Base-by-base conservation (phyloP, 2,329 filamentous ascomycete species). In the Dactylellina parvicollis region DNA sequence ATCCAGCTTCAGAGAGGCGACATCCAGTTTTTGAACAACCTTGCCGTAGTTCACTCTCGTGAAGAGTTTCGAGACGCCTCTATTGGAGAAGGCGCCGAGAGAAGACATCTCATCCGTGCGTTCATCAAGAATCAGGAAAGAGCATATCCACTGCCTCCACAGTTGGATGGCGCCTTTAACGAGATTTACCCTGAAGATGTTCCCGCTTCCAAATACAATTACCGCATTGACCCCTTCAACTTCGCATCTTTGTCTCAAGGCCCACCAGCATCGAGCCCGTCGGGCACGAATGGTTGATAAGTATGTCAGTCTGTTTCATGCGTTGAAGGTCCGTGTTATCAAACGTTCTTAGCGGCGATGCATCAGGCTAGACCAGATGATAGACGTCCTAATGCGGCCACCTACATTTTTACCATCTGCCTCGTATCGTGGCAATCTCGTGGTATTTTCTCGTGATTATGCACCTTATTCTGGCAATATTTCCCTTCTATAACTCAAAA, bases 201-300 rank as follows among this genome's bases (percentile, higher is more conserved):
- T 2, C 83, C 80, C 1, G 80, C 83, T 0, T 85, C 87, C 73
- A 83, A 81, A 9, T 81, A 85, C 34, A 83, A 87, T 0, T 85
- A 88, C 59, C 86, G 86, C 0, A 79, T 87, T 1, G 84, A 89
- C 76, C 85, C 86, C 10, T 72, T 72, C 67, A 64, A 65, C 28
- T 59, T 64, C n/a, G 34, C 57, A 22, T 60, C 59, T 7, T 59
- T 72, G 30, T 72, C 67, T 8, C 57, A 64, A 46, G 67, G 67
- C 3, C 67, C 67, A 30, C 67, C 67, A 32, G 67, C 67, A 4
- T 50, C 40, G 10, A 72, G 60, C 38, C 67, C 67, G 12, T 72
- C 67, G 26, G 67, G 67, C 18, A 72, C 67, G 8, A 72, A 72
- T 36, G 67, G 67, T 57, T 72, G 60, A 59, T 4, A 5, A 42